A percentile compares a stretch with the other conserved stretches of the same genome.
Conservation (phyloP, 208 protist species). For the Acanthamoeba healyi region DNA sequence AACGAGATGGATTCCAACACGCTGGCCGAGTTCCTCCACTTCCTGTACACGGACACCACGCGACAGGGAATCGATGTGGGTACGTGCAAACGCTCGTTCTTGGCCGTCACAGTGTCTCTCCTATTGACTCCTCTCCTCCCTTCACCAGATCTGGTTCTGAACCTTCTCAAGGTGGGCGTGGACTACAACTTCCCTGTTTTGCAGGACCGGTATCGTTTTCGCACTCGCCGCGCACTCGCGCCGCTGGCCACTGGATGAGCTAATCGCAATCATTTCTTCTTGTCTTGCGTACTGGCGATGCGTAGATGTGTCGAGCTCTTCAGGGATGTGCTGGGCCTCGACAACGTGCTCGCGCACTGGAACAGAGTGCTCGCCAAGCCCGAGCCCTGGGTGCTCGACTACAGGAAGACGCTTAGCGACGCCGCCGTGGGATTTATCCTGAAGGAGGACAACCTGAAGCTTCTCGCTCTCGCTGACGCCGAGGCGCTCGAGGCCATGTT, state of each 20-base stretch:
- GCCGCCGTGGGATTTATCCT: neutral
- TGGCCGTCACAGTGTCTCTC: neutral
- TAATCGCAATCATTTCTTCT: neutral
- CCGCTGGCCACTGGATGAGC: neutral
- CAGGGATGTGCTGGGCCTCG: neutral
- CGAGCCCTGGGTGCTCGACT: neutral
- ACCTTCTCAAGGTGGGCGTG: neutral
- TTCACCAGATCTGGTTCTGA: neutral
- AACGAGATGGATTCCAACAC: neutral
- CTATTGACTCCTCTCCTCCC: neutral
- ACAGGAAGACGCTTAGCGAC: neutral
- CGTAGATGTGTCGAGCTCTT: slow-evolving; percentile 16
- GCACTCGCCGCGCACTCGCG: neutral
- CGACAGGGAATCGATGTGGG: neutral
- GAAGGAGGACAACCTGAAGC: neutral
- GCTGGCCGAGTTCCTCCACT: slow-evolving; percentile 30
- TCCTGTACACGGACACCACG: slow-evolving; percentile 45
- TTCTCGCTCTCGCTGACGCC: neutral
- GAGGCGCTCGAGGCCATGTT: neutral
- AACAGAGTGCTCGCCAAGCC: neutral
- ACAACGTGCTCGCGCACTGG: neutral
- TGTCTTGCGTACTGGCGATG: neutral
- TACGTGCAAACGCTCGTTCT: neutral
- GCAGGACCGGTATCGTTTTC: neutral
- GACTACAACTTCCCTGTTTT: neutral